Conservation (phyloP, 176 grass and related monocot genomes). For the Microstegium vimineum region DNA sequence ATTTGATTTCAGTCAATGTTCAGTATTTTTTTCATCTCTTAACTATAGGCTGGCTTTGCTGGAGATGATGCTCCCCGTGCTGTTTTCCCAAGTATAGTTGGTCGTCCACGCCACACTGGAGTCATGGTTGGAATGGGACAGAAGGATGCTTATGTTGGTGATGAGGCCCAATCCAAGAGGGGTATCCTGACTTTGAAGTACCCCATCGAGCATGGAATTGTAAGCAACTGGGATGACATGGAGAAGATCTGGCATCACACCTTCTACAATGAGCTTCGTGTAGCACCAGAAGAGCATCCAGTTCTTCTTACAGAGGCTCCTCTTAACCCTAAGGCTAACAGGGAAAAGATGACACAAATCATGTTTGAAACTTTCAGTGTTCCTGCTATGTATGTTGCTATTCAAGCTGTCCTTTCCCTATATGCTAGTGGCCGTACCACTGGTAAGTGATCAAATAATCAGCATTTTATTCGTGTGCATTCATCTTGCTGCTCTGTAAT, state of each 20-base stretch:
- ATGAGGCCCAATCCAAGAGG: constrained; percentile 88
- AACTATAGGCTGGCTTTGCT: constrained; percentile 82
- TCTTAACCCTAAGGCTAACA: constrained; percentile 77
- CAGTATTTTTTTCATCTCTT: background rate
- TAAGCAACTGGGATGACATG: constrained; percentile 96
- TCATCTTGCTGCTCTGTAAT: background rate
- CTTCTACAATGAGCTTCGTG: constrained; percentile 89
- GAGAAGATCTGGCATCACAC: constrained; percentile 95
- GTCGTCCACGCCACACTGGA: constrained; percentile 77
- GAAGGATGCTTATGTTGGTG: constrained; percentile 86
- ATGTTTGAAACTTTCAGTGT: constrained; percentile 90
- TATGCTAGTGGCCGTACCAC: constrained; percentile 89
- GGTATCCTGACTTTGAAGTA: constrained; percentile 88
- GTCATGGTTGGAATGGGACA: constrained; percentile 97
- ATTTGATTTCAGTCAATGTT: background rate
- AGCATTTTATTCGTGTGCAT: background rate
- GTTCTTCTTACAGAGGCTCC: constrained; percentile 81
- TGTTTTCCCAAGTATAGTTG: constrained; percentile 90
- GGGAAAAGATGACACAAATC: constrained; percentile 97
- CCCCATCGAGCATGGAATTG: constrained; percentile 79
- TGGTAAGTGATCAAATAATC: constrained; percentile 46
- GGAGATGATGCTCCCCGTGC: constrained; percentile 88
- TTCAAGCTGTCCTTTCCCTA: constrained; percentile 79
- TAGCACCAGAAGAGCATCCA: constrained; percentile 85
- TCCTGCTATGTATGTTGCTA: constrained; percentile 89